Base-by-base conservation (phyloP, 768 basidiomycete genomes). In the Hirschioporus abietinus region DNA sequence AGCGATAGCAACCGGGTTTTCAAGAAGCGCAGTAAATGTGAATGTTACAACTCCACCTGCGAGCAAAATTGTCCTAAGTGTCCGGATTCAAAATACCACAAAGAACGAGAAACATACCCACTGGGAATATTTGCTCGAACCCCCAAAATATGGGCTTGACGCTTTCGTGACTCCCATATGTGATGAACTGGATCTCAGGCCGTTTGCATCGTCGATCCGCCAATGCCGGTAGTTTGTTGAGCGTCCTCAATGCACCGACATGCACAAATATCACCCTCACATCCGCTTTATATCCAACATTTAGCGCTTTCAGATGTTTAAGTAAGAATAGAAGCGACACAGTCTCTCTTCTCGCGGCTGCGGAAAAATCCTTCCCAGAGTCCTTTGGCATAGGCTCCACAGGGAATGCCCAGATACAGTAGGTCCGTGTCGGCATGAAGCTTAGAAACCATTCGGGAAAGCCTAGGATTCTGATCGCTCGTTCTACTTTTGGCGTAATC, bases 1-100 rank as follows among this genome's bases (percentile, higher is more conserved):
- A 58, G 79, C 74, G 12, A 85, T 75, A 17, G 80, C 84, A 36
- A 80, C 64, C 6, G 86, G 84, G 71, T 88, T 81, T 36, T 84
- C 81, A 15, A 81, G 68, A 61, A 93, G 79, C 23, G 85, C 88
- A 64, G 77, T 77, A 0, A 91, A 82, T 20, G 87, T 88, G 67
- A 93, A 89, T 1, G 90, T 91, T 1, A 87, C 81, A 68, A 93
- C 76, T 2, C 92, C 92, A 62, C 92, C 92, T 93, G 66, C 6
- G 66, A 36, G 30, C 20, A 27, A 10, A 25, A 67, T 34, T 35
- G 34, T 63, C 42, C 27, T 57, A 35, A 12, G 20, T 60, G 70
- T 30, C 69, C 36, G 23, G 24, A 65, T 27, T 17, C 24, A 15
- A 4, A 65, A 26, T 25, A 9, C 17, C 18, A 30, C 30, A 52